Conservation (phyloP, 139 green algal species). For the Axilococcus clingmanii region DNA sequence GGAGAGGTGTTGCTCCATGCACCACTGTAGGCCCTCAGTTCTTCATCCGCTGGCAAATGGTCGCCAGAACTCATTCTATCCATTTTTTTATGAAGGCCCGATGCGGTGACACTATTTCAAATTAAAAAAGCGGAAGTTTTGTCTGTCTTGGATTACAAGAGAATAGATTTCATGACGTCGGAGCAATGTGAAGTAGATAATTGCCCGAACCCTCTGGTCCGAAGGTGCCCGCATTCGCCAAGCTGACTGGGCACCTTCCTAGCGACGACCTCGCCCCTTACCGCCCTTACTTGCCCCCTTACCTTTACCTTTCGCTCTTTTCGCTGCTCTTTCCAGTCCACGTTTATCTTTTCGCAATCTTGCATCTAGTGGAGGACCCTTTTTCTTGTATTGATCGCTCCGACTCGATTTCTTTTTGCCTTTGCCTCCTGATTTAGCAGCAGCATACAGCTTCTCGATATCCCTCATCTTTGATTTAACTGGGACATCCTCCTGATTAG, state of each 20-base stretch:
- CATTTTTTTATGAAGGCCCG: too few relatives aligned
- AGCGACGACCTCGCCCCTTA: neutral
- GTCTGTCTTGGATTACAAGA: too few relatives aligned
- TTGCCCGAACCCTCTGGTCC: too few relatives aligned
- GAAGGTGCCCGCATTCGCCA: too few relatives aligned
- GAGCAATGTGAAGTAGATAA: too few relatives aligned
- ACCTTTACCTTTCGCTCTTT: conserved; percentile 1
- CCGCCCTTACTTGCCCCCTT: neutral
- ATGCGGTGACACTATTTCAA: too few relatives aligned
- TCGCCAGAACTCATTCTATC: too few relatives aligned
- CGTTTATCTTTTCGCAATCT: conserved; percentile 28
- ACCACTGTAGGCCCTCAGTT: too few relatives aligned
- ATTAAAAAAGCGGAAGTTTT: too few relatives aligned
- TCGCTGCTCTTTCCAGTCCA: conserved; percentile 5
- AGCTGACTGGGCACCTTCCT: neutral
- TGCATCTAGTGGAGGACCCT: conserved; percentile 15
- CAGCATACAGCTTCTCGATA: conserved; percentile 30
- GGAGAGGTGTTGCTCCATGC: too few relatives aligned
- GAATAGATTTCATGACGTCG: too few relatives aligned
- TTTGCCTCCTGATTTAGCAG: neutral
- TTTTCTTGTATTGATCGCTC: conserved; percentile 16
- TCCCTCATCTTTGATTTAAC: conserved; percentile 28
- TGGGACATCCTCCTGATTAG: conserved; percentile 54
- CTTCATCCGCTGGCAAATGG: too few relatives aligned
- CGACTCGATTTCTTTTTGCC: conserved; percentile 1